These are phyloP conservation scores for Epichloe sp. DNA, from an alignment of 2,329 filamentous ascomycete genomes.

Conservation along the genomic window DNA sequence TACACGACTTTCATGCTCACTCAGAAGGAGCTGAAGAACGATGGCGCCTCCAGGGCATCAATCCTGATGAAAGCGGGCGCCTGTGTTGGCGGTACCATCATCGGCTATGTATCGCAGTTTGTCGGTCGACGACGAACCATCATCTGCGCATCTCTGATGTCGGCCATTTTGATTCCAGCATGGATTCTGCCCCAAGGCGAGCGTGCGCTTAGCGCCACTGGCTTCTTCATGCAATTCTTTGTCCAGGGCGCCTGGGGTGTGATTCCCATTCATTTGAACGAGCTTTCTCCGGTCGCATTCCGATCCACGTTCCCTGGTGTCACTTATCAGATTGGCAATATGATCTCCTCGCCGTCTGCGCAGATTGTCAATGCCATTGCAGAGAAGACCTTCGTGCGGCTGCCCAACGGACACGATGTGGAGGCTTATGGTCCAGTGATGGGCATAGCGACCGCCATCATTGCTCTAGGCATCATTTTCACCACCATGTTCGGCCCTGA, in stretches of 20 bases:
- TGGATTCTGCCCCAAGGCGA: constrained; percentile 56
- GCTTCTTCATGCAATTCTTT: constrained; percentile 59
- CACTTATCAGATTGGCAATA: constrained; percentile 63
- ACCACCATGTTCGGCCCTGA: constrained; percentile 62
- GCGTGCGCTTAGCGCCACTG: constrained; percentile 44
- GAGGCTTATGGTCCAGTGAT: constrained; percentile 64
- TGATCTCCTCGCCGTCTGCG: constrained; percentile 57
- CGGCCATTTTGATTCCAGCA: constrained; percentile 50
- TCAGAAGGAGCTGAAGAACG: constrained; percentile 55
- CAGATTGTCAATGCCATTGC: constrained; percentile 69
- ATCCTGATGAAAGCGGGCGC: constrained; percentile 72
- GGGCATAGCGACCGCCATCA: constrained; percentile 66
- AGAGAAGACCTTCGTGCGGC: constrained; percentile 45
- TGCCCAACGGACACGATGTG: constrained; percentile 39
- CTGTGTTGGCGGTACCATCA: constrained; percentile 58
- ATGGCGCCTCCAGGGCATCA: constrained; percentile 55
- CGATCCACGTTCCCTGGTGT: constrained; percentile 58
- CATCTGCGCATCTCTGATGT: constrained; percentile 44
- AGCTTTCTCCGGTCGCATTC: constrained; percentile 57
- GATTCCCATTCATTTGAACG: constrained; percentile 61
- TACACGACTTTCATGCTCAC: constrained; percentile 72
- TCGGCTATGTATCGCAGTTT: constrained; percentile 65
- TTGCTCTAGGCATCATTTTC: constrained; percentile 53
- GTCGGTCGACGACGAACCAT: constrained; percentile 60
- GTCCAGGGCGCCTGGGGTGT: constrained; percentile 55